Evolutionary conservation across 331 rosid genomes (phyloP), one percentile per base, ranked within the genome.

Genomic region (Stylosanthes scabra): DNA sequence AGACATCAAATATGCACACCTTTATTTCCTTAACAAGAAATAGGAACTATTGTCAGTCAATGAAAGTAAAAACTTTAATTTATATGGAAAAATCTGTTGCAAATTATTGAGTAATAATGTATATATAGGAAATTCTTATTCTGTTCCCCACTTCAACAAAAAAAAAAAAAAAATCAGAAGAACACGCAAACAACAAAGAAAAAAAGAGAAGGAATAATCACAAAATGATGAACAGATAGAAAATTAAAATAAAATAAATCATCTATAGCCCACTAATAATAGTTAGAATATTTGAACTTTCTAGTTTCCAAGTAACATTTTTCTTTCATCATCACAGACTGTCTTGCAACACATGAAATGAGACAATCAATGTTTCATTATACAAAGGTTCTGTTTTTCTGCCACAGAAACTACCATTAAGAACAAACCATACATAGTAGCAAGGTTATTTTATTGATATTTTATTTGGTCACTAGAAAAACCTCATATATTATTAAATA

Each of bases 121-220:
- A 39, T 74, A n/a, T 63, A 56, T 56, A 72, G 27, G n/a, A 28
- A 64, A 29, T 41, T 64, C 72, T 34, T 61, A 76, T 66, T 58
- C 78, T 71, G 25, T 58, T 75, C 28, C 13, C 78, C 74, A 58
- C 61, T 44, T 80, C 46, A 25, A 6, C 37, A n/a, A n/a, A n/a
- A n/a, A n/a, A n/a, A n/a, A n/a, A 11, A 51, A 49, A 59, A 31
- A 34, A 63, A 13, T 5, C 41, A 6, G 25, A 39, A 68, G 39
- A 34, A 34, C 14, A 42, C 41, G 49, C 34, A 52, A 45, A 47
- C 1, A 39, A 20, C 25, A 20, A 20, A 20, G 25, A 20, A 20
- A 20, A 65, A 44, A 65, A 8, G 62, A 45, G 28, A 80, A 70
- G 9, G 85, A 81, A 81, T 81, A 76, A 65, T 78, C 50, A 76